Base-by-base conservation (phyloP, 2,329 filamentous ascomycete species). In the Pyrenochaeta sp. region DNA sequence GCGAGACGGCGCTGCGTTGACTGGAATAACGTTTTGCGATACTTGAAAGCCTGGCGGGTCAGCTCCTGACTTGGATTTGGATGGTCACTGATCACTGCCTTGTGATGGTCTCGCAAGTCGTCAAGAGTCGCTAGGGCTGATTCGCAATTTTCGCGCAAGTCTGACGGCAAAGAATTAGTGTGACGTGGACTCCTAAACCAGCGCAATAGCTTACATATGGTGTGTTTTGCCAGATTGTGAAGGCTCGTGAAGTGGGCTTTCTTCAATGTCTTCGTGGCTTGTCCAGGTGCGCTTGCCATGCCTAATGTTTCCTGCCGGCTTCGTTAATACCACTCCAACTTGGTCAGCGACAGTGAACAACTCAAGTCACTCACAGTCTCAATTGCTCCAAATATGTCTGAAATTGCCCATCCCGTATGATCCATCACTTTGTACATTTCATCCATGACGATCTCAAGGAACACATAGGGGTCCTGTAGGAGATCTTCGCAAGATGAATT, bases 161-260 rank as follows among this genome's bases (percentile, higher is more conserved):
- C 24, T 27, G 5, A 27, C 4, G 24, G n/a, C n/a, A n/a, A n/a
- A n/a, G n/a, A n/a, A n/a, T n/a, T n/a, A n/a, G n/a, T n/a, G n/a
- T n/a, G n/a, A n/a, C n/a, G n/a, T n/a, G n/a, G n/a, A n/a, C n/a
- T n/a, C n/a, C n/a, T n/a, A n/a, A n/a, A n/a, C n/a, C n/a, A n/a
- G n/a, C n/a, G n/a, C n/a, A n/a, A n/a, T n/a, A n/a, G n/a, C 27
- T 27, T 8, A 34, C 4, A 71, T 9, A 69, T 70, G 24, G 60
- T 54, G 34, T 74, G 66, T 43, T 73, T 73, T 6, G 71, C 64
- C n/a, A 73, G 58, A 29, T 68, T 71, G 51, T 74, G 70, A 2
- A 74, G 48, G 1, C 51, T 60, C 2, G 63, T 54, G 30, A 57
- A 60, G 21, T 58, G 51, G 19, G 55, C 44, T 13, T 35, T 50